Conservation (phyloP, 2,329 filamentous ascomycete genomes). For the Macroventuria anomochaeta region DNA sequence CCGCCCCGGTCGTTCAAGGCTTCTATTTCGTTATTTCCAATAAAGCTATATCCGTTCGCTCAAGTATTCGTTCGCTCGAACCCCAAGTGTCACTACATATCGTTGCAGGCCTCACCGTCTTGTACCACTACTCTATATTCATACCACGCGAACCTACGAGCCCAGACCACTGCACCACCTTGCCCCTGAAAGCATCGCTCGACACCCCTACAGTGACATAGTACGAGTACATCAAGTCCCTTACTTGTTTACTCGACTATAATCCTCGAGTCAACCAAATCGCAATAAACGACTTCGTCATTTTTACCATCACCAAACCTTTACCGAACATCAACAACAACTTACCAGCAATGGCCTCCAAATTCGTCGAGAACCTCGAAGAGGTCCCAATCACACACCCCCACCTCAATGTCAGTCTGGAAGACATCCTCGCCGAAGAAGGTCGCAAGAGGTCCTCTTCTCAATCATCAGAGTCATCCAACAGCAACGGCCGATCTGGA, state of each 20-base stretch:
- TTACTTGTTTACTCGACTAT: slow-evolving; percentile 15
- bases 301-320: neutral
- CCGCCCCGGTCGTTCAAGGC: slow-evolving; percentile 18
- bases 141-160: slow-evolving; percentile 7
- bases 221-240: slow-evolving; percentile 7
- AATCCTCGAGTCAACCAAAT: neutral
- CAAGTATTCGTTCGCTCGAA: slow-evolving; percentile 3
- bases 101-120: slow-evolving; percentile 11
- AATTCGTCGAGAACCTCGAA: slow-evolving; percentile 50
- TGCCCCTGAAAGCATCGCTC: slow-evolving; percentile 2
- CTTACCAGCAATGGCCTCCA: slow-evolving; percentile 40
- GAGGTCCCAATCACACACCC: slow-evolving; percentile 47
- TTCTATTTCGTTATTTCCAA: slow-evolving; percentile 6
- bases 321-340: neutral
- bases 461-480: slow-evolving; percentile 40
- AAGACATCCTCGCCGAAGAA: slow-evolving; percentile 50
- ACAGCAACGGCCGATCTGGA: slow-evolving; percentile 29
- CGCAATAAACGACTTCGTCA: neutral
- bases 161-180: slow-evolving; percentile 18
- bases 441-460: slow-evolving; percentile 44
- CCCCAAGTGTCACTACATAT: slow-evolving; percentile 16
- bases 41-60: slow-evolving; percentile 16
- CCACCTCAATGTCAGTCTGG: slow-evolving; percentile 49
- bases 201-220: slow-evolving; percentile 16
- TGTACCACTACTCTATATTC: slow-evolving; percentile 9